Evolutionary conservation across 108 stramenopile species (phyloP).

Genomic region (Cyclotella kingstonii): DNA sequence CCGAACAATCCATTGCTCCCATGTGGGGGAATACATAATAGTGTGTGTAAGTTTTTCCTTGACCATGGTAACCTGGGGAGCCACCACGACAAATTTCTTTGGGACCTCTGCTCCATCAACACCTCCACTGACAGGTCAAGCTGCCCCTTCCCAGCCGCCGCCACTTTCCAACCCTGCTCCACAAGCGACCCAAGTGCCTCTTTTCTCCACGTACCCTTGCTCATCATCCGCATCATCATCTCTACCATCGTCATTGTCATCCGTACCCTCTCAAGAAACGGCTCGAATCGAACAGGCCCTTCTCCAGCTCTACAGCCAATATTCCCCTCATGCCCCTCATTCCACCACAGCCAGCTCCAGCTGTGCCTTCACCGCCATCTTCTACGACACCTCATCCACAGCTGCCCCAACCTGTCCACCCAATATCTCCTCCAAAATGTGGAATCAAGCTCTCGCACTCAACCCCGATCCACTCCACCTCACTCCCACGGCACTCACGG

Average conservation of each 20-base stretch:
- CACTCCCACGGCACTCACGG: conserved; percentile 62
- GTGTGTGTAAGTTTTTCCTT: no score
- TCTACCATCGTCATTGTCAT: conserved; percentile 66
- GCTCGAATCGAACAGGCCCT: conserved; percentile 57
- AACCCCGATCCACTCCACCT: conserved; percentile 75
- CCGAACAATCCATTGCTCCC: no score
- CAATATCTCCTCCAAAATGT: conserved; percentile 57
- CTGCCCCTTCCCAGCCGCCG: neutral
- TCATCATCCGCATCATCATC: conserved; percentile 63
- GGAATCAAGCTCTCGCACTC: conserved; percentile 75
- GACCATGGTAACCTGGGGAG: conserved; percentile 46
- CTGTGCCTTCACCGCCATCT: conserved; percentile 58
- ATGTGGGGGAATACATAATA: no score
- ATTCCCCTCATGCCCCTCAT: conserved; percentile 34
- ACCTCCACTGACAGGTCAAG: conserved; percentile 3
- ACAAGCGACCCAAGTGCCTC: neutral
- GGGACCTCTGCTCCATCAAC: conserved; percentile 23
- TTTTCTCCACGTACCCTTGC: neutral
- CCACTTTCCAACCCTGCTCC: conserved; percentile 3
- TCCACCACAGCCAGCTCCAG: conserved; percentile 23
- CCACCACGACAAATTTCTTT: conserved; percentile 37
- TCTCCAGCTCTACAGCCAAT: conserved; percentile 52
- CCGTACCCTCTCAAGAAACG: conserved; percentile 66
- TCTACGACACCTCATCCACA: conserved; percentile 66
- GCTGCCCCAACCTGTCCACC: conserved; percentile 54